Percentiles rank a stretch among this genome's conserved stretches.
Evolutionary conservation across 306 rosid genomes (phyloP).

Genomic region (Acacia crassicarpa): DNA sequence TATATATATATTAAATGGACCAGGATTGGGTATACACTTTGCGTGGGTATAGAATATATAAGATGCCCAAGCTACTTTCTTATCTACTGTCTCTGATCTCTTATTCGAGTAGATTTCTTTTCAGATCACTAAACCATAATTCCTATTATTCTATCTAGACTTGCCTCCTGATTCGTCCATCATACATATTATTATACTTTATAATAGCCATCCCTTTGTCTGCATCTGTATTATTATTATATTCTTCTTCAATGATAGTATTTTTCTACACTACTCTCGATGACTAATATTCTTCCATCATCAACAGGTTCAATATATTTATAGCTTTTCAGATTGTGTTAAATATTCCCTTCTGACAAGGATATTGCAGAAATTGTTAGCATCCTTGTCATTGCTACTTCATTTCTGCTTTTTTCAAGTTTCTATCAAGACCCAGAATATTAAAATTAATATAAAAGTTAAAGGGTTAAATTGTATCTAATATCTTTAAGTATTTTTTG

Average conservation of each 20-base stretch:
- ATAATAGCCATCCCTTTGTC: conserved; percentile 31
- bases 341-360: background rate
- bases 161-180: conserved; percentile 19
- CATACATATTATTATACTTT: conserved; percentile 23
- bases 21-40: conserved; percentile 31
- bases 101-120: conserved; percentile 30
- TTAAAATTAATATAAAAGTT: background rate
- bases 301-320: background rate
- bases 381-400: background rate
- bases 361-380: background rate
- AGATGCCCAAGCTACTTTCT: conserved; percentile 35
- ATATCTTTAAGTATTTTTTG: no score
- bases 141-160: conserved; percentile 35
- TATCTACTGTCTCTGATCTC: conserved; percentile 25
- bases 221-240: background rate
- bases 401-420: background rate
- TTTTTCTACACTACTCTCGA: background rate
- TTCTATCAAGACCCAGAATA: background rate
- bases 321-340: background rate
- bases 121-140: conserved; percentile 44
- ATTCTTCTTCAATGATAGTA: background rate
- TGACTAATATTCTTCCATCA: background rate
- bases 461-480: background rate
- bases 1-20: conserved; percentile 9
- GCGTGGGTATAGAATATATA: conserved; percentile 27